Base-by-base conservation (phyloP, 2,329 filamentous ascomycete species). In the Exophiala bonariae region DNA sequence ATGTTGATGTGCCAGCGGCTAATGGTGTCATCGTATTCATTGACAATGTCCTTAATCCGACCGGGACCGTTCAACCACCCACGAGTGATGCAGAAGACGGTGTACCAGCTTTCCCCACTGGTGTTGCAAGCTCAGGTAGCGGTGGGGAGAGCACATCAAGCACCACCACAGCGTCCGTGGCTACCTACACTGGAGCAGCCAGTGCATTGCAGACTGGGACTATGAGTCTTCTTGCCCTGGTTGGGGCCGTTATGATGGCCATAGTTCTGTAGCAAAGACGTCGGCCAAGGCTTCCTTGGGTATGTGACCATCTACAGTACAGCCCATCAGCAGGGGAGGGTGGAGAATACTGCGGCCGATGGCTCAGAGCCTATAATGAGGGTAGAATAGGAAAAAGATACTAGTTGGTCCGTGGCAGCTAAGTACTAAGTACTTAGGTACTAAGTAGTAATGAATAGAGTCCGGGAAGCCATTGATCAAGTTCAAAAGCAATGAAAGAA, bases 41-140 rank as follows among this genome's bases (percentile, higher is more conserved):
- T 43, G 45, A 48, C 37, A 48, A 48, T 36, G 45, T 48, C 7
- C 31, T 48, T 17, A 48, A 48, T 19, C 39, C 45, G 6, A 13
- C 14, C 3, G 39, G 18, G n/a, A 14, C 38, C 7, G 37, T 13
- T 7, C 17, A 17, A 16, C 39, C 45, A 37, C 38, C 45, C n/a
- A 7, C 16, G 6, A 43, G 36, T 26, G 45, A 20, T 26, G 31
- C 19, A 13, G 45, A 44, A 28, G 45, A 48, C 4, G 45, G 45
- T 30, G 28, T 36, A 9, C 16, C 37, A 20, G 45, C 39, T n/a
- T 48, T 28, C 17, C 38, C 38, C 4, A 39, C 36, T 5, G 22
- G 34, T 11, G 26, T 18, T n/a, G 23, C 34, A 16, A 14, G 22
- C 3, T 13, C 35, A 16, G 28, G 22, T n/a, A 42, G n/a, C 14